Evolutionary conservation across 805 yeast genomes (phyloP).

Genomic region (Lipomyces orientalis): DNA sequence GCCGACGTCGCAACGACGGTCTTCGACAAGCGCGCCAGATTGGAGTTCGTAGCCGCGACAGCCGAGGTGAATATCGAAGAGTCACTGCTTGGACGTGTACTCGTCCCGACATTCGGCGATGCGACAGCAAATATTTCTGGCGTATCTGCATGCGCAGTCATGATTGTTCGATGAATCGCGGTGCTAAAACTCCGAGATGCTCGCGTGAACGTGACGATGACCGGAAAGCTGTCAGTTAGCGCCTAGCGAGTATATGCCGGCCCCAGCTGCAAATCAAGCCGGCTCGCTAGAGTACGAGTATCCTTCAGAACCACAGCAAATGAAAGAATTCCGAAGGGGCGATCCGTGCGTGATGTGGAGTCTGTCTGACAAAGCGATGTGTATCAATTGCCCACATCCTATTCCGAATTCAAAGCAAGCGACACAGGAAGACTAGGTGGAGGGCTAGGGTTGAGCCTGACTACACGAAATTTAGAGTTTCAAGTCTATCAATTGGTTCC

Average conservation of each 20-base stretch:
- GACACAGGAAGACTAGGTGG: too few relatives aligned
- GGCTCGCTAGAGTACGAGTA: not conserved
- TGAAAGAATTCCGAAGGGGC: not conserved
- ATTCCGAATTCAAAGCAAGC: too few relatives aligned
- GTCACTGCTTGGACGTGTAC: constrained; percentile 6
- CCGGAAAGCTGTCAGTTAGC: not conserved
- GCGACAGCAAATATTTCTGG: not conserved
- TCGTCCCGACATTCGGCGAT: not conserved
- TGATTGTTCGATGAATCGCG: not conserved
- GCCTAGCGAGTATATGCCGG: not conserved
- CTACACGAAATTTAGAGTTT: not conserved
- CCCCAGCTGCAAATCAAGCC: not conserved
- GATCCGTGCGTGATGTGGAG: not conserved
- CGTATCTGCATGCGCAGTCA: not conserved
- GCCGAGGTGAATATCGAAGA: constrained; percentile 45
- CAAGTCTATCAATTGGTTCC: not conserved
- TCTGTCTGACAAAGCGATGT: too few relatives aligned
- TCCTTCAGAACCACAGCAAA: not conserved
- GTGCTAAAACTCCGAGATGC: not conserved
- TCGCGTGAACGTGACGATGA: not conserved
- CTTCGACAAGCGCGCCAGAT: constrained; percentile 47
- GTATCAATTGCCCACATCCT: too few relatives aligned
- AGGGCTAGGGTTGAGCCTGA: not conserved
- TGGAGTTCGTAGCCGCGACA: constrained; percentile 48
- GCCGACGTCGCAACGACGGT: constrained; percentile 50